Base-by-base conservation (phyloP, 2,329 filamentous ascomycete genomes). In the Verruconis gallopava region DNA sequence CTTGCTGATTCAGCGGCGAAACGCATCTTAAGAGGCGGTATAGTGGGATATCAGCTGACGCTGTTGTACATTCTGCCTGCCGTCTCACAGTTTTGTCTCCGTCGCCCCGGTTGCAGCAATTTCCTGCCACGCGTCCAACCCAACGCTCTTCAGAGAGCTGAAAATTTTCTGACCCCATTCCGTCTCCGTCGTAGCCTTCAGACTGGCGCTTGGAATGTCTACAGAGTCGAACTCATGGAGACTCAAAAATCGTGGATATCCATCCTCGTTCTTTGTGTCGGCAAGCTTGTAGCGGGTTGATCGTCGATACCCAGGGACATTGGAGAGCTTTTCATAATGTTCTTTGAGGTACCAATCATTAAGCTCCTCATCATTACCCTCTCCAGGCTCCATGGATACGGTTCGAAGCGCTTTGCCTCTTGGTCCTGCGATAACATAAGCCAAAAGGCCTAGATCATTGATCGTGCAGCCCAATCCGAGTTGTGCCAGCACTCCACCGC, bases 341-440 rank as follows among this genome's bases (percentile, higher is more conserved):
- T 54, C 49, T 47, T 50, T 53, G 18, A 50, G 44, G 38, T 55
- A 53, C 52, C 51, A 55, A 33, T 49, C 50, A 17, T 54, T 51
- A 28, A 53, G 48, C 13, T 53, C 50, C 1, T 40, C 39, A n/a
- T 53, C 53, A 5, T 35, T 40, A 6, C 46, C 51, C 25, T 44
- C 50, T 11, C 43, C 44, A 4, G 52, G 49, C 35, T 51, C 51
- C 44, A 53, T 50, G 3, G 42, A 44, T 2, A 51, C 45, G 22
- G 38, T 42, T 12, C 20, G 21, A 20, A 46, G 22, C 11, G 37
- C 45, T 32, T 42, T 42, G 12, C 36, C 44, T 9, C 42, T 35
- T 9, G 41, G 32, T 17, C 40, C 34, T 37, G 15, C 12, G 17
- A n/a, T n/a, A n/a, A n/a, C n/a, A n/a, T n/a, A 13, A 13, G 25